Percentiles rank a stretch among this genome's conserved stretches.
Evolutionary conservation across 164 flowering plant species (phyloP).

Genomic region (Magnolia officinalis): DNA sequence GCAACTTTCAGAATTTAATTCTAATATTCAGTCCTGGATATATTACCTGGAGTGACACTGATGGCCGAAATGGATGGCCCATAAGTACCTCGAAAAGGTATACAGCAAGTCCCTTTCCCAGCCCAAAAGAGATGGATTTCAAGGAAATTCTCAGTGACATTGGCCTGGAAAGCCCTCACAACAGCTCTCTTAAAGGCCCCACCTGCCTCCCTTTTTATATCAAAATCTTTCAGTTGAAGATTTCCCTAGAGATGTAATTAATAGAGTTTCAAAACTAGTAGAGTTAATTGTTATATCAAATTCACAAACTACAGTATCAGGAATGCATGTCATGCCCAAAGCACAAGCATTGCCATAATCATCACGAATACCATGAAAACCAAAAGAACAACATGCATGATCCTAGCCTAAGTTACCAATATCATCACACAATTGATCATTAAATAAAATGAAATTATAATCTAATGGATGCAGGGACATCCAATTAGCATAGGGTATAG

Average conservation of each 20-base stretch:
- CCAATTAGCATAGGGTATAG: too few species aligned
- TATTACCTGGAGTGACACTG: constrained; percentile 70
- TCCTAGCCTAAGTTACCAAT: too few species aligned
- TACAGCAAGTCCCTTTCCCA: constrained; percentile 93
- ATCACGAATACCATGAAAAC: too few species aligned
- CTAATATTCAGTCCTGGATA: background rate
- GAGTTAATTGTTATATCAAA: too few species aligned
- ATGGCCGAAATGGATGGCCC: constrained; percentile 91
- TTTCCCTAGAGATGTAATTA: constrained; percentile 40
- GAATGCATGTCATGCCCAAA: too few species aligned
- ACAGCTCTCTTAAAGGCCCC: constrained; percentile 52
- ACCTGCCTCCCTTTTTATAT: constrained; percentile 63
- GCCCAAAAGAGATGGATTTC: constrained; percentile 95
- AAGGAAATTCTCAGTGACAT: constrained; percentile 59
- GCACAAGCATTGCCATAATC: too few species aligned
- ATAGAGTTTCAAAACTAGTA: background rate
- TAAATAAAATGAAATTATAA: too few species aligned
- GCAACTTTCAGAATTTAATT: background rate
- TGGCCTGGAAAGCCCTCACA: constrained; percentile 28
- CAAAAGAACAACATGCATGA: too few species aligned
- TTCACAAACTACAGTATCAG: too few species aligned
- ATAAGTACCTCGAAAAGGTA: constrained; percentile 66
- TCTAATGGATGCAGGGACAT: too few species aligned
- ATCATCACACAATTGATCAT: too few species aligned
- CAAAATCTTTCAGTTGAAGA: constrained; percentile 48